Conservation (phyloP, 2,329 filamentous ascomycete species). For the Nemania sp. region DNA sequence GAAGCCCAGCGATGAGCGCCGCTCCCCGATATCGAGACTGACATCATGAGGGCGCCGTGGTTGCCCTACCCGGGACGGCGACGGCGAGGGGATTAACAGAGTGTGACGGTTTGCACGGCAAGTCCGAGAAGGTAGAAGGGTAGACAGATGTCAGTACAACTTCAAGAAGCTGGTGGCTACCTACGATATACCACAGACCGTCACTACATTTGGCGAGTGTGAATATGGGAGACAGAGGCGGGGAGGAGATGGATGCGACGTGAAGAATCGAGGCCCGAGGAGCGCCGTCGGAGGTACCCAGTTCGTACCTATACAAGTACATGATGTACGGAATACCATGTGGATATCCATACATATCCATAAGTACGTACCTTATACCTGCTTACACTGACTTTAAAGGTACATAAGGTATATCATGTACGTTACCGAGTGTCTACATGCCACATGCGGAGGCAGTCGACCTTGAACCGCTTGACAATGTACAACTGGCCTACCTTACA, state of each 20-base stretch:
- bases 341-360: too few relatives aligned
- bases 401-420: too few relatives aligned
- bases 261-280: constrained; percentile 6
- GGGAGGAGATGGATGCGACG: constrained; percentile 3
- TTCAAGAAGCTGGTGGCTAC: too few relatives aligned
- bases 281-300: too few relatives aligned
- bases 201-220: neutral
- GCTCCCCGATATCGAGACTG: constrained; percentile 7
- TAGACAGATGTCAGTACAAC: neutral
- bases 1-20: constrained; percentile 13
- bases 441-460: too few relatives aligned
- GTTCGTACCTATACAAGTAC: too few relatives aligned
- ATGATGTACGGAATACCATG: too few relatives aligned
- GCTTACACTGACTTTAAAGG: too few relatives aligned
- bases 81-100: constrained; percentile 9
- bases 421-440: too few relatives aligned
- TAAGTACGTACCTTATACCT: neutral
- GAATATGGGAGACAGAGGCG: neutral
- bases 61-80: constrained; percentile 1
- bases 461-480: too few relatives aligned
- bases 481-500: neutral
- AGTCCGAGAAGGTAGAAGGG: constrained; percentile 12
- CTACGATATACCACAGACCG: too few relatives aligned
- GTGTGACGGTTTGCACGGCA: constrained; percentile 22
- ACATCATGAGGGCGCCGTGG: constrained; percentile 14